Conservation (phyloP, 345 rosid species). For the Moricandia moricandioides region DNA sequence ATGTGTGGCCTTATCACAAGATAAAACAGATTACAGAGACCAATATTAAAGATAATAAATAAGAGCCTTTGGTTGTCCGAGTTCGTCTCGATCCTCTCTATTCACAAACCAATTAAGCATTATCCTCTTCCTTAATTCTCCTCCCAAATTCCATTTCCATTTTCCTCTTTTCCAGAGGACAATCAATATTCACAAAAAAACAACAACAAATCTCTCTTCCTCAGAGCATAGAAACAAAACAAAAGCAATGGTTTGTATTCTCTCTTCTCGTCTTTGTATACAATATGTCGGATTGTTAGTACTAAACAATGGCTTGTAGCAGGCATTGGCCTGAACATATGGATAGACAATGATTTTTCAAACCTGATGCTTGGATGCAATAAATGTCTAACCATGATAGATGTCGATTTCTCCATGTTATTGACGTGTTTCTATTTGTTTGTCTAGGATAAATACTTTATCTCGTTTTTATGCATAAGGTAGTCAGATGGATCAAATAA, state of each 20-base stretch:
- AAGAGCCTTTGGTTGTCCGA: conserved; percentile 21
- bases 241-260: conserved; percentile 31
- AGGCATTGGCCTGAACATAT: neutral
- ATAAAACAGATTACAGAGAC: conserved; percentile 3
- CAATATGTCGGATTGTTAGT: neutral
- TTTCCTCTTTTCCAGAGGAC: conserved; percentile 18
- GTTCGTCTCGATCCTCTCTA: conserved; percentile 27
- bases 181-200: conserved; percentile 4
- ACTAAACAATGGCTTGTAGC: neutral
- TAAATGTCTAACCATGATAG: neutral
- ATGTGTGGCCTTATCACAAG: conserved; percentile 22
- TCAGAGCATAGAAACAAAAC: conserved; percentile 3
- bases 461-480: neutral
- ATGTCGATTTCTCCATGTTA: neutral
- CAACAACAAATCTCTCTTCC: neutral
- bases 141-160: neutral
- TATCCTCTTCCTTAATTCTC: conserved; percentile 13
- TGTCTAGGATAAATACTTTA: neutral
- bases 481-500: neutral
- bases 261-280: neutral
- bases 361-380: neutral
- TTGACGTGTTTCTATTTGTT: neutral
- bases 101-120: conserved; percentile 20
- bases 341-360: neutral
- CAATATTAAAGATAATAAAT: conserved; percentile 12